Evolutionary conservation across 768 basidiomycete species (phyloP), one percentile per base, ranked within the genome.

Genomic region (Cyclocybe aegerita): DNA sequence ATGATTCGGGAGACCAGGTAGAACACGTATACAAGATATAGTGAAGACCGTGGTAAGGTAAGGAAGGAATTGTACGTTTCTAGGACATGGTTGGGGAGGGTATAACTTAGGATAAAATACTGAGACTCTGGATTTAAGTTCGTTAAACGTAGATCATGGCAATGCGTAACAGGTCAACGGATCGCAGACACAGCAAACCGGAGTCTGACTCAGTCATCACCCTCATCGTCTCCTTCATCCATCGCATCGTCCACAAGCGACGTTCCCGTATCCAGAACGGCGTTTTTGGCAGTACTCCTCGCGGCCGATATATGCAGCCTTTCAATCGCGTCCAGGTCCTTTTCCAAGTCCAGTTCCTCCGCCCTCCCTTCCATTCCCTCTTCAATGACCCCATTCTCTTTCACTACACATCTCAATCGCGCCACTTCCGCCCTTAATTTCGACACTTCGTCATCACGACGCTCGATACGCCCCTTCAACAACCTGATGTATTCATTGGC

Each of bases 401-500:
- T 63, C 93, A 64, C 62, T 58, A 72, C 66, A 29, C 59, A 53
- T 40, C 86, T 74, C 63, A 94, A 66, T 50, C 83, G 71, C 56
- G 64, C 62, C 23, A 96, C 77, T 66, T 93, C 92, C 55, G 62
- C 65, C 55, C 91, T 75, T 62, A 96, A 63, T 60, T 59, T 71
- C 50, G 64, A 72, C 58, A 96, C 88, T 70, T 93, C 92, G 40
- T 76, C 78, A 61, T 97, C 92, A 55, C 94, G 70, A 61, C 89
- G 76, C 47, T 90, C 86, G 43, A 95, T 80, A 30, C 89, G 81
- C 12, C 72, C 85, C 53, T 88, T 88, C 60, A 97, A 76, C 54
- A 80, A 71, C 56, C 86, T 76, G 54, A 98, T 86, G 63, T 79
- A 95, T 65, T 93, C 89, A 66, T 98, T 98, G 33, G 90, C 90